These are phyloP conservation scores for Takashimella tepidaria DNA, from an alignment of 1,284 basidiomycete genomes.

Conservation along the genomic window DNA sequence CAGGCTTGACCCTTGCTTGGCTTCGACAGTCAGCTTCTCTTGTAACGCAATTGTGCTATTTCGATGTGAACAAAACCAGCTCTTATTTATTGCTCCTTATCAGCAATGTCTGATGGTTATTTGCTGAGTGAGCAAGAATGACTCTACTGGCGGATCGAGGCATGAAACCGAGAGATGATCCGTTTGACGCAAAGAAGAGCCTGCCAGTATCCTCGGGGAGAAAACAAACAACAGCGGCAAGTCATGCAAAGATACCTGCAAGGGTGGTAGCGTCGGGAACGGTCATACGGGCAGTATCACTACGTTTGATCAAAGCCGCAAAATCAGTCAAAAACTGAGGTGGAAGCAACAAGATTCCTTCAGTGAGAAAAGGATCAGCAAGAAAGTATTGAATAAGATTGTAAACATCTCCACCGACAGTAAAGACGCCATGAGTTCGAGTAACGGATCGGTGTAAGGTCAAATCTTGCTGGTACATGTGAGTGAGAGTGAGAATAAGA, in stretches of 20 bases:
- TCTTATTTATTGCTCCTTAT: too few relatives aligned
- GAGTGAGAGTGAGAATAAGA: not conserved
- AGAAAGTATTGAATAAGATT: conserved; percentile 41
- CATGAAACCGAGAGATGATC: conserved; percentile 7
- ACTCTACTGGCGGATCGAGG: conserved; percentile 18
- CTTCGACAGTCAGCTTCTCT: too few relatives aligned
- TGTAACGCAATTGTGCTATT: too few relatives aligned
- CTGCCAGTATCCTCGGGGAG: conserved; percentile 40
- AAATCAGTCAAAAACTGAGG: conserved; percentile 37
- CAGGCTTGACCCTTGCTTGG: too few relatives aligned
- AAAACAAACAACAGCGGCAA: conserved; percentile 33
- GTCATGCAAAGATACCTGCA: conserved; percentile 36
- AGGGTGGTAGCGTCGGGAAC: conserved; percentile 41
- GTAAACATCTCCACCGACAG: conserved; percentile 33
- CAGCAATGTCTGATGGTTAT: too few relatives aligned
- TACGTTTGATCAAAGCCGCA: conserved; percentile 27
- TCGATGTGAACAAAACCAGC: too few relatives aligned
- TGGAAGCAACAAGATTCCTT: conserved; percentile 40
- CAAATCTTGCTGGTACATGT: conserved; percentile 12
- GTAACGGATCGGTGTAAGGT: conserved; percentile 31
- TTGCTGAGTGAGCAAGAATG: conserved; percentile 8
- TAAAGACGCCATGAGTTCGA: conserved; percentile 29
- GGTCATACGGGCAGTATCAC: conserved; percentile 15
- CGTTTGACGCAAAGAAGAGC: conserved; percentile 31
- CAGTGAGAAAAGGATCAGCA: conserved; percentile 40